These are phyloP conservation scores for Citrus trifoliata DNA, from an alignment of 345 rosid species.

Conservation along the genomic window DNA sequence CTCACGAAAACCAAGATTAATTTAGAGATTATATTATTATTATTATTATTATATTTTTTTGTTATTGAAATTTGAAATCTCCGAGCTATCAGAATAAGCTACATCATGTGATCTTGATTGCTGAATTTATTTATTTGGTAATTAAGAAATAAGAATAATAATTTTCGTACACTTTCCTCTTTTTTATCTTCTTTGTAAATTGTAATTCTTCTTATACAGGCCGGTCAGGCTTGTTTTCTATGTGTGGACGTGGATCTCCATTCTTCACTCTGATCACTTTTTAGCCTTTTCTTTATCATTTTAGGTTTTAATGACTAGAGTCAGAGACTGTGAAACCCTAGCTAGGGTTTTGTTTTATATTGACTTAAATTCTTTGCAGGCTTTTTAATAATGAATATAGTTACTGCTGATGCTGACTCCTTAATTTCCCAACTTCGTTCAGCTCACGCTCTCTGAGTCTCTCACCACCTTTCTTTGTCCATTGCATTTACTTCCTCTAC, in stretches of 20 bases:
- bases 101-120: no score
- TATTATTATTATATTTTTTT: no score
- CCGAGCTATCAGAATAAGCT: neutral
- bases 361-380: slow-evolving; percentile 21
- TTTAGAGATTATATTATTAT: neutral
- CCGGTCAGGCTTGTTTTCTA: no score
- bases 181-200: neutral
- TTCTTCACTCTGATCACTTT: neutral
- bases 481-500: neutral
- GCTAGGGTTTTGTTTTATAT: slow-evolving; percentile 9
- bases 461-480: neutral
- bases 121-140: neutral
- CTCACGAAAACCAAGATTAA: neutral
- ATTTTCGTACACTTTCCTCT: neutral
- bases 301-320: neutral
- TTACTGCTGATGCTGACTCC: slow-evolving; percentile 34
- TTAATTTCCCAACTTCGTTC: slow-evolving; percentile 11
- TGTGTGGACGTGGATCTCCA: no score
- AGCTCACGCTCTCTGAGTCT: slow-evolving; percentile 9
- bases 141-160: no score
- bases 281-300: neutral
- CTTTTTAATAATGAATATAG: slow-evolving; percentile 20
- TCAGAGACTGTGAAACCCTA: slow-evolving; percentile 27
- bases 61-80: neutral
- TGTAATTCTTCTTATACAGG: neutral